Percentiles rank a stretch among this genome's conserved stretches.
These are phyloP conservation scores for Nepenthes gracilis DNA, from an alignment of 148 eudicot species.

Conservation along the genomic window DNA sequence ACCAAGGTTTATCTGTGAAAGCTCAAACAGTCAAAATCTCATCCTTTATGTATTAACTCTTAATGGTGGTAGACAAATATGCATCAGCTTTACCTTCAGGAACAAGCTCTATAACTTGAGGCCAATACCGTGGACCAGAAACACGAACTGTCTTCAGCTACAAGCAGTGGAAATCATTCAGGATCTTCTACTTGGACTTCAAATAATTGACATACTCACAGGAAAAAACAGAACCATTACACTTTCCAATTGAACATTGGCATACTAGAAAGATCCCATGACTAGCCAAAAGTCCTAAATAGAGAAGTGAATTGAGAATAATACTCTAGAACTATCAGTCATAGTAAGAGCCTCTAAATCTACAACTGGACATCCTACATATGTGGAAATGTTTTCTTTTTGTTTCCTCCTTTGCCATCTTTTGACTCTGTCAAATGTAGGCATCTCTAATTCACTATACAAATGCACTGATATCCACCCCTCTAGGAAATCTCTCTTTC, in stretches of 20 bases:
- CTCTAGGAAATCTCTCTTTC: too few species aligned
- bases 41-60: constrained; percentile 5
- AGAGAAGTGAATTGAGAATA: too few species aligned
- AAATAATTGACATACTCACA: not conserved
- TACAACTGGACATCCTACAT: not conserved
- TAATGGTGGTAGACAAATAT: not conserved
- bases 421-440: too few species aligned
- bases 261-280: too few species aligned
- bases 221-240: not conserved
- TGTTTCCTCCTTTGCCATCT: not conserved
- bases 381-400: not conserved
- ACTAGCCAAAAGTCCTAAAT: too few species aligned
- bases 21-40: constrained; percentile 3
- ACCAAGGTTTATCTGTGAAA: constrained; percentile 86
- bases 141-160: constrained; percentile 85
- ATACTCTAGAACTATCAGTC: too few species aligned
- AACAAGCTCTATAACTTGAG: constrained; percentile 78
- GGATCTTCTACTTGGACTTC: not conserved
- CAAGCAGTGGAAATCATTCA: constrained; percentile 10
- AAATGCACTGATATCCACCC: too few species aligned
- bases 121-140: constrained; percentile 99
- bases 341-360: not conserved
- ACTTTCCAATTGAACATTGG: too few species aligned
- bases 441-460: too few species aligned
- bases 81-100: constrained; percentile 59